Evolutionary conservation across 2,329 filamentous ascomycete species (phyloP).

Genomic region (Alternaria tenuissima): DNA sequence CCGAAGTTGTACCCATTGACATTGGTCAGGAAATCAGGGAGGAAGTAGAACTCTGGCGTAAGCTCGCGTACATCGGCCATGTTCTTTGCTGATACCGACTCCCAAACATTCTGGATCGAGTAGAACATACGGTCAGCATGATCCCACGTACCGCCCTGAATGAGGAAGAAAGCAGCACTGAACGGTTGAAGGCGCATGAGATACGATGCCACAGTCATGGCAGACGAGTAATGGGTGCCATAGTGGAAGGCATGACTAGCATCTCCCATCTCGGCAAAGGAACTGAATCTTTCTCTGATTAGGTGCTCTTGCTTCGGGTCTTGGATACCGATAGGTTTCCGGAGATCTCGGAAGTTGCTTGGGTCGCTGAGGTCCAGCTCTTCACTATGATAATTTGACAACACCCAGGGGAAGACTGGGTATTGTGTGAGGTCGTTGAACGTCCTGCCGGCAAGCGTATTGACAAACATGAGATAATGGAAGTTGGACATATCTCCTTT

Average conservation of each 20-base stretch:
- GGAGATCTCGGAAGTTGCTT: constrained; percentile 85
- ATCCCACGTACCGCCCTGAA: constrained; percentile 96
- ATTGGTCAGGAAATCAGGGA: constrained; percentile 95
- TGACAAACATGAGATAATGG: constrained; percentile 97
- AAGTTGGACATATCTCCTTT: constrained; percentile 98
- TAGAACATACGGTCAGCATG: constrained; percentile 96
- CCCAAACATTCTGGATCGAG: constrained; percentile 90
- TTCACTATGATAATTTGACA: constrained; percentile 94
- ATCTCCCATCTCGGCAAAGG: constrained; percentile 90
- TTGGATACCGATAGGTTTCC: constrained; percentile 96
- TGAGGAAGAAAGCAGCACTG: constrained; percentile 90
- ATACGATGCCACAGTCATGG: constrained; percentile 98
- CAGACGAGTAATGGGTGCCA: constrained; percentile 97
- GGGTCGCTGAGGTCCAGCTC: constrained; percentile 88
- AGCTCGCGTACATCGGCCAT: constrained; percentile 95
- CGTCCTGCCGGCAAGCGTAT: constrained; percentile 94
- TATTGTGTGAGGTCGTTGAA: constrained; percentile 99
- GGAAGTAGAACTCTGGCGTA: constrained; percentile 96
- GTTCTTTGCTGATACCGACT: constrained; percentile 85
- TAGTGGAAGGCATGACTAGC: constrained; percentile 86
- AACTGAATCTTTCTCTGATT: constrained; percentile 84
- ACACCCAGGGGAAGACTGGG: constrained; percentile 95
- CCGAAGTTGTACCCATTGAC: constrained; percentile 96
- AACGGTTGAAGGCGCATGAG: constrained; percentile 95
- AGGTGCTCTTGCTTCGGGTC: constrained; percentile 76